These are phyloP conservation scores for Citrullus colocynthis DNA, from an alignment of 306 rosid species.

Conservation along the genomic window DNA sequence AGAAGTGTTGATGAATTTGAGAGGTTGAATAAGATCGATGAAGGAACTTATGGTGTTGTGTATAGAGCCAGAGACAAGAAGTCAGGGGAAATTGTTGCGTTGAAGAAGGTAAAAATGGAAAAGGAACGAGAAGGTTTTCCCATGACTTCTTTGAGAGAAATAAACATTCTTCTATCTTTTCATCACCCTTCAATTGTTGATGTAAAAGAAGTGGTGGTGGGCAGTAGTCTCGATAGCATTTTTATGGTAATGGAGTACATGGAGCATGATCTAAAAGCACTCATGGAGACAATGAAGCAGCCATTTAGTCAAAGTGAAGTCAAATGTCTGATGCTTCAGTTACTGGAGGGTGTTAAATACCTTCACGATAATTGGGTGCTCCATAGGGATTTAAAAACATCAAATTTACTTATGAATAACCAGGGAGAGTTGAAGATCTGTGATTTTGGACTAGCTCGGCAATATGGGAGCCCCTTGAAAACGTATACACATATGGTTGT, in stretches of 20 bases:
- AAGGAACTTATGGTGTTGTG: conserved; percentile 97
- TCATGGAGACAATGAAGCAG: conserved; percentile 96
- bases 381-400: conserved; percentile 95
- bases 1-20: conserved; percentile 99
- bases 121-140: conserved; percentile 99
- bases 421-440: conserved; percentile 96
- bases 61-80: conserved; percentile 92
- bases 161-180: conserved; percentile 95
- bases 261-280: conserved; percentile 97
- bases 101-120: conserved; percentile 99
- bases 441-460: conserved; percentile 98
- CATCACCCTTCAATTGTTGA: conserved; percentile 93
- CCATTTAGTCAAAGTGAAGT: conserved; percentile 99
- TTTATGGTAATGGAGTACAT: conserved; percentile 99
- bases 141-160: conserved; percentile 94
- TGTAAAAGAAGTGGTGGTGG: conserved; percentile 98
- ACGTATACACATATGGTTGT: conserved; percentile 96
- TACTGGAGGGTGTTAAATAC: conserved; percentile 87
- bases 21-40: conserved; percentile 94
- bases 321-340: conserved; percentile 92
- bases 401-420: conserved; percentile 85
- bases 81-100: conserved; percentile 81
- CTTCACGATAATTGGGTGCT: conserved; percentile 99
- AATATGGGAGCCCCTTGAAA: conserved; percentile 97
- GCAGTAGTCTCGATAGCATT: conserved; percentile 94